Conservation (phyloP, 345 rosid genomes). For the Firmiana major region DNA sequence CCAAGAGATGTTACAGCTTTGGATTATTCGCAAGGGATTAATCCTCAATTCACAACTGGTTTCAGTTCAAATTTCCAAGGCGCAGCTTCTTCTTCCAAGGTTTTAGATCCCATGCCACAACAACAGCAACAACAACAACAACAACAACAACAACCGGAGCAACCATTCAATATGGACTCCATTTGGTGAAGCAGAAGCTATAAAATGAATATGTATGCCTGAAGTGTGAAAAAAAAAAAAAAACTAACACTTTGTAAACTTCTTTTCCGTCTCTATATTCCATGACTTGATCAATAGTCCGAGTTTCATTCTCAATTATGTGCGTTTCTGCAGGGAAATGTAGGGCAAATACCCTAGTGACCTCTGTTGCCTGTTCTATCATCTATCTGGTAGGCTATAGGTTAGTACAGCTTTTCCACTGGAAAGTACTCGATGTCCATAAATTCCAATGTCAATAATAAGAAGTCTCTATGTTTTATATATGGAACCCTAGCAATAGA, state of each 20-base stretch:
- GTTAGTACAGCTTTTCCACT: neutral
- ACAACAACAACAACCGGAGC: constrained; percentile 60
- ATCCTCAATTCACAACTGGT: constrained; percentile 28
- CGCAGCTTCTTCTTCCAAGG: constrained; percentile 58
- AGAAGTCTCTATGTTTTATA: neutral
- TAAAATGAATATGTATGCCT: constrained; percentile 2
- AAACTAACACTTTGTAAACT: constrained; percentile 20
- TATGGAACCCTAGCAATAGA: neutral
- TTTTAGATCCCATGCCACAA: constrained; percentile 28
- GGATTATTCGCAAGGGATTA: constrained; percentile 41
- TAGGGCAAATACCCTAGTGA: neutral
- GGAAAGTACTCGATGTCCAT: constrained; percentile 2
- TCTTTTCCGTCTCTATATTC: constrained; percentile 13
- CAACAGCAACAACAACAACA: constrained; percentile 50
- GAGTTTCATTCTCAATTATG: neutral
- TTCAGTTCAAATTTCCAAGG: constrained; percentile 42
- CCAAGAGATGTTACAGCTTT: constrained; percentile 38
- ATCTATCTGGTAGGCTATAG: neutral
- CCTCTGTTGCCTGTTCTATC: neutral
- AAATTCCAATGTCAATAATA: constrained; percentile 1
- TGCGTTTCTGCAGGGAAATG: neutral
- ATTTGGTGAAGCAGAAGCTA: constrained; percentile 54
- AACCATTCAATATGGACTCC: constrained; percentile 79
- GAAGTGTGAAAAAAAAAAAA: constrained; percentile 13
- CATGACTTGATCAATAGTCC: neutral